These are phyloP conservation scores for Elasticomyces elasticus DNA, from an alignment of 495 filamentous ascomycete genomes.

Conservation along the genomic window DNA sequence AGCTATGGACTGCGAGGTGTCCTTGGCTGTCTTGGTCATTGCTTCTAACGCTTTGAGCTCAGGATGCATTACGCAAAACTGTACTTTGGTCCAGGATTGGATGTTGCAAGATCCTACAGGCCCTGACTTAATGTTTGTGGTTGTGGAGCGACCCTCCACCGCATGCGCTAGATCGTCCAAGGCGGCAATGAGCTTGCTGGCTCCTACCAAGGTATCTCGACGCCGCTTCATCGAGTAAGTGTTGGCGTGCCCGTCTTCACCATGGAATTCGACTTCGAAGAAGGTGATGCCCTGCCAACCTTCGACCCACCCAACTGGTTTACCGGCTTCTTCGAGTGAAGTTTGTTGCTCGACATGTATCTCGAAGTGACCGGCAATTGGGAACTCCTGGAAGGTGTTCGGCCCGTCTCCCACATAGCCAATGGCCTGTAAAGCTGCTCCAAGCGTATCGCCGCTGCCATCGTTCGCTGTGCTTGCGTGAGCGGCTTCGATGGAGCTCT, in stretches of 20 bases:
- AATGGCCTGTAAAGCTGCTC: slow-evolving; percentile 7
- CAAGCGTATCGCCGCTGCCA: slow-evolving; percentile 9
- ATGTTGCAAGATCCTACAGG: slow-evolving; percentile 18
- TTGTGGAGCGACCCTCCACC: slow-evolving; percentile 3
- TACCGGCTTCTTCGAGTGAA: slow-evolving; percentile 13
- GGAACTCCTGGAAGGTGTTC: slow-evolving; percentile 16
- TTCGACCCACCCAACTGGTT: slow-evolving; percentile 9
- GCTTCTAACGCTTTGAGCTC: not conserved
- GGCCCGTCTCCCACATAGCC: slow-evolving; percentile 13
- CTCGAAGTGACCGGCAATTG: slow-evolving; percentile 14
- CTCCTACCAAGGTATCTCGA: slow-evolving; percentile 1
- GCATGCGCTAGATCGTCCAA: not conserved
- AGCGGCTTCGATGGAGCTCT: slow-evolving; percentile 6
- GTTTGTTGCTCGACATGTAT: slow-evolving; percentile 15
- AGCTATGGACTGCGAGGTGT: slow-evolving; percentile 5
- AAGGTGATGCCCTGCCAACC: slow-evolving; percentile 18
- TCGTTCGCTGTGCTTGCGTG: slow-evolving; percentile 13
- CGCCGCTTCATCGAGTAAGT: slow-evolving; percentile 6
- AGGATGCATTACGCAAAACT: slow-evolving; percentile 18
- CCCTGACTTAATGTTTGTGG: slow-evolving; percentile 11
- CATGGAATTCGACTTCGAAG: not conserved
- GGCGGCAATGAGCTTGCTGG: slow-evolving; percentile 3
- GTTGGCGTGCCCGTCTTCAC: slow-evolving; percentile 6
- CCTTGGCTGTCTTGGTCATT: slow-evolving; percentile 9
- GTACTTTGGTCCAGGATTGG: slow-evolving; percentile 11